Conservation (phyloP, 352 stramenopile genomes). For the Pythium rishiriense region DNA sequence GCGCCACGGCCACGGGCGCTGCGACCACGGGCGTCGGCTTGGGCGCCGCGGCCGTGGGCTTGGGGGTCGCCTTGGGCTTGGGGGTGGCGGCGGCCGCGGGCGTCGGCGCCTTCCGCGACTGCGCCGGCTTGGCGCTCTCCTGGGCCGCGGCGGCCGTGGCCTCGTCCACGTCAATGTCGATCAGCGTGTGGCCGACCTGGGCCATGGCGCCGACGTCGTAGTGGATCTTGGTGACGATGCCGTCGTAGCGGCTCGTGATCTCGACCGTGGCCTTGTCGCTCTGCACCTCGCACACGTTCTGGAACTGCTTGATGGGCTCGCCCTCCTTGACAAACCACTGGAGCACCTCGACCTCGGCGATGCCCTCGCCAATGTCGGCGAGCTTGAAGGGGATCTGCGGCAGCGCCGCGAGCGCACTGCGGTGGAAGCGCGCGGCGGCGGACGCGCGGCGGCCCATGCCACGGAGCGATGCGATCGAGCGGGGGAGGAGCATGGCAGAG, state of each 20-base stretch:
- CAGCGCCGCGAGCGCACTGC: conserved; percentile 38
- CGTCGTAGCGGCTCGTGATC: conserved; percentile 98
- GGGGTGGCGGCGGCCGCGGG: conserved; percentile 11
- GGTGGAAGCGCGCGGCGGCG: conserved; percentile 43
- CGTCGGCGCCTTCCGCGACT: conserved; percentile 24
- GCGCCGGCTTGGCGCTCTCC: conserved; percentile 29
- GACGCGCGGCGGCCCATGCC: not conserved
- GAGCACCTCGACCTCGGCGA: conserved; percentile 97
- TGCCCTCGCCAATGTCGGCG: conserved; percentile 98
- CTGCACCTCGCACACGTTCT: conserved; percentile 98
- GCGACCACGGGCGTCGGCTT: not conserved
- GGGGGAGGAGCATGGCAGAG: conserved; percentile 15
- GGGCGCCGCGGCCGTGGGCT: conserved; percentile 14
- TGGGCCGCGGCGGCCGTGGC: conserved; percentile 54
- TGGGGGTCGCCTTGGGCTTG: conserved; percentile 16
- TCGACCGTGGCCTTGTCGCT: conserved; percentile 93
- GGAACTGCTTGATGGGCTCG: conserved; percentile 94
- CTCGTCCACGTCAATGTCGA: conserved; percentile 91
- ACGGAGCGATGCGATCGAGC: conserved; percentile 11
- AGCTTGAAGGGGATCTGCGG: conserved; percentile 89
- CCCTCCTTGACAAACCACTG: conserved; percentile 97
- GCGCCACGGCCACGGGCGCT: conserved; percentile 5
- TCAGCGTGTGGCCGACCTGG: conserved; percentile 91
- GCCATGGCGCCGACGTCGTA: conserved; percentile 95
- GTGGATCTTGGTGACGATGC: conserved; percentile 91